Evolutionary conservation across 2,329 filamentous ascomycete species (phyloP).

Genomic region (Zasmidium angulare): DNA sequence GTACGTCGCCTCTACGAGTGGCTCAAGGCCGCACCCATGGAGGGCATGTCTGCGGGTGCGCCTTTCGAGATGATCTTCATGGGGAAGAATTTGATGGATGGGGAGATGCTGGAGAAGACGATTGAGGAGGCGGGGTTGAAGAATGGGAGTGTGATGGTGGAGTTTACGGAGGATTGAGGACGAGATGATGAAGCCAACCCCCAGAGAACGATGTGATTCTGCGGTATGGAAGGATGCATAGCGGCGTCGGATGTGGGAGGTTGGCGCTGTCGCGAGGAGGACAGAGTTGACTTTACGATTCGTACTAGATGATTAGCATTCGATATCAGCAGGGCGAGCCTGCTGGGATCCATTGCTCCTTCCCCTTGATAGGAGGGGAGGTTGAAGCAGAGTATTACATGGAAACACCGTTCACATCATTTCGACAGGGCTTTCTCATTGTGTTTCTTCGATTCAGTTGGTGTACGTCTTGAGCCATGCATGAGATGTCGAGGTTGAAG

Average conservation of each 20-base stretch:
- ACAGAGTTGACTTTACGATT: neutral
- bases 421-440: too few species aligned
- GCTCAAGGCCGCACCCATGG: slow-evolving; percentile 84
- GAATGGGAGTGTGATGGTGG: slow-evolving; percentile 93
- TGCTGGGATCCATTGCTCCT: neutral
- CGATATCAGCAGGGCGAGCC: neutral
- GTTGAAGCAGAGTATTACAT: neutral
- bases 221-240: neutral
- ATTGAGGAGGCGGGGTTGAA: slow-evolving; percentile 83
- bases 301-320: neutral
- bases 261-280: neutral
- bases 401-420: too few species aligned
- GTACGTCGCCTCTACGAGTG: slow-evolving; percentile 91
- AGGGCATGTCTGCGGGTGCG: slow-evolving; percentile 68
- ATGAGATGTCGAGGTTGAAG: too few species aligned
- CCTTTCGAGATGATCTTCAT: slow-evolving; percentile 87
- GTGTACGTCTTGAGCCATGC: too few species aligned
- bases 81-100: slow-evolving; percentile 79
- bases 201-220: too few species aligned
- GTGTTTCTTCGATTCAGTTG: too few species aligned
- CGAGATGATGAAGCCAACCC: too few species aligned
- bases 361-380: neutral
- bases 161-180: slow-evolving; percentile 55
- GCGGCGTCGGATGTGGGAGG: neutral
- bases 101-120: slow-evolving; percentile 60